phyloP scores from a whole-genome alignment of 2,329 filamentous ascomycete species.

The Didymella segeticola region DNA sequence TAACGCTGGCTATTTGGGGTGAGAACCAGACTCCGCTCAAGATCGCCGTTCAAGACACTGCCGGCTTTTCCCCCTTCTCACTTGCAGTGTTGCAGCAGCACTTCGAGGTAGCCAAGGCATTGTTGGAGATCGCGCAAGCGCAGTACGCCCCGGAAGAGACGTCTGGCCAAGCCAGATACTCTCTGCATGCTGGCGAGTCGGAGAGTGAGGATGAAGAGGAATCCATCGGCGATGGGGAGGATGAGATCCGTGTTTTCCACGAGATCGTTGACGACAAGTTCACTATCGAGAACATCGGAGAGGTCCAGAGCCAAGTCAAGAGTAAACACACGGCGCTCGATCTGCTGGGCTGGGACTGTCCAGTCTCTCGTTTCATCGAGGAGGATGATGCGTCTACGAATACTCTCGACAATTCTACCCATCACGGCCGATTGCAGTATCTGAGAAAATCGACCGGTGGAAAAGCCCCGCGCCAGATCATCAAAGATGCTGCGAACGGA shows the following conservation, averaged over 20 bases:
- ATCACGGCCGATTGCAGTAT: neutral
- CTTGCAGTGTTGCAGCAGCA: constrained; percentile 73
- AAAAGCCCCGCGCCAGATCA: constrained; percentile 6
- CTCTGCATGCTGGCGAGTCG: constrained; percentile 51
- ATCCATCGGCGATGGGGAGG: constrained; percentile 30
- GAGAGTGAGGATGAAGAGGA: constrained; percentile 39
- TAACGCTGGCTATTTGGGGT: constrained; percentile 68
- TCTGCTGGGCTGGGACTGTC: constrained; percentile 54
- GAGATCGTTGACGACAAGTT: constrained; percentile 70
- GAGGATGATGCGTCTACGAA: constrained; percentile 2
- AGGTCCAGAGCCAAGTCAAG: constrained; percentile 72
- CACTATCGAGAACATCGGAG: constrained; percentile 78
- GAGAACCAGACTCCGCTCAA: constrained; percentile 62
- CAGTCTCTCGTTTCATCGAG: constrained; percentile 17
- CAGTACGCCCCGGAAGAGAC: constrained; percentile 68
- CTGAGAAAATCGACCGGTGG: neutral
- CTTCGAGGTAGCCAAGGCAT: constrained; percentile 65
- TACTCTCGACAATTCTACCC: neutral
- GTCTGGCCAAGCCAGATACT: constrained; percentile 52
- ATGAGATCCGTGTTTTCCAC: constrained; percentile 47
- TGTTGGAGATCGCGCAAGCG: constrained; percentile 73
- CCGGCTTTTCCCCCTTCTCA: constrained; percentile 66
- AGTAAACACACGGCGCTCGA: constrained; percentile 64
- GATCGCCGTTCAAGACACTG: constrained; percentile 64
- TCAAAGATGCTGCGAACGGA: constrained; percentile 15